Base-by-base conservation (phyloP, 1,139 yeast species). In the Yamadazyma dendronema region DNA sequence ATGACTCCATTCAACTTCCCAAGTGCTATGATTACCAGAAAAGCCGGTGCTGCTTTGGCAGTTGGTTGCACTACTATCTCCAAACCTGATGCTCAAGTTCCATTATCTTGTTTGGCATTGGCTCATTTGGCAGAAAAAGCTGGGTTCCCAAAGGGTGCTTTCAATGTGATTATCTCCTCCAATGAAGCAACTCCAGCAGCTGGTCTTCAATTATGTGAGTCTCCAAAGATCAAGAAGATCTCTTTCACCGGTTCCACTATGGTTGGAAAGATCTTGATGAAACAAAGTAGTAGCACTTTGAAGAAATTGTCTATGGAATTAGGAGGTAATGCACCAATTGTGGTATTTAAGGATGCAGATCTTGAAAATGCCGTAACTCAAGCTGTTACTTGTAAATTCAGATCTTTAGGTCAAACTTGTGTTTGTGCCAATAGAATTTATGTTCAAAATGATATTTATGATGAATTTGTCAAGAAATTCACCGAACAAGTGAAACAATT, bases 381-480 rank as follows among this genome's bases (percentile, higher is more conserved):
- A 53, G 65, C 56, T 64, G 77, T 64, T 67, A 81, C 59, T 54
- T 83, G 57, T 64, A 77, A 53, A 67, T 83, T 57, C 67, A 82
- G 67, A 72, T 82, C 67, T 67, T 83, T 72, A 76, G 97, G 97
- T 31, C 96, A 89, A 63, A 83, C 88, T 36, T 89, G 97, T 68
- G 87, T 94, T 30, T 88, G 95, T 38, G 88, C 90, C 40, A 88
- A 92, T 44, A 73, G 97, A 47, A 74, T 88, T 29, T 84, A 84
- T 49, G 84, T 87, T 23, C 89, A 87, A 48, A 81, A 76, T 38
- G 61, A 70, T 2, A 63, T 87, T 29, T 84, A 84, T 56, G 94
- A 87, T 40, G 66, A 77, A 53, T 72, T 74, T 46, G 57, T 66
- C 38, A 47, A 49, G 25, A 60, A 52, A 43, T 62, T 72, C 44